These are phyloP conservation scores for Thielaviopsis populi DNA, from an alignment of 2,329 filamentous ascomycete genomes.

Conservation along the genomic window DNA sequence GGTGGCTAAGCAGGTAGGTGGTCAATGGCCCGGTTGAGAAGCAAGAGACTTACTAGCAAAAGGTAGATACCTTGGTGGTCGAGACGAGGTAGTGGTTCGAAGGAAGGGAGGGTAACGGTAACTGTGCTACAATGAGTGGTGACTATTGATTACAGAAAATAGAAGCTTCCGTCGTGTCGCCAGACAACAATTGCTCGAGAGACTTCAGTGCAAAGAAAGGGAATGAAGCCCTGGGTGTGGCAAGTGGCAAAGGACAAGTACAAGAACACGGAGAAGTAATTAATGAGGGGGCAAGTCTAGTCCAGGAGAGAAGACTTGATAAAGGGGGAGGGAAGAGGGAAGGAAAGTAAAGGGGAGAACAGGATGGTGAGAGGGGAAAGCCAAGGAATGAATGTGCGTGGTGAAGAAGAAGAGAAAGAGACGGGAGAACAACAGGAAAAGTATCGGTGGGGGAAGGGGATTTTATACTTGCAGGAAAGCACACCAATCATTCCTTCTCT, in stretches of 20 bases:
- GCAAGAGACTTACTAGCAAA: not conserved
- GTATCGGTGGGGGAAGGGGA: not conserved
- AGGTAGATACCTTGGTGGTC: not conserved
- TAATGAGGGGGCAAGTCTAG: not conserved
- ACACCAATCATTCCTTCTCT: not conserved
- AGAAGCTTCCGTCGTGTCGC: not conserved
- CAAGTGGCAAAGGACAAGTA: not conserved
- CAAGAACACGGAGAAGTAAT: not conserved
- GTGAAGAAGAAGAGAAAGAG: not conserved
- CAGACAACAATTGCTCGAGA: not conserved
- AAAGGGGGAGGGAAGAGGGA: not conserved
- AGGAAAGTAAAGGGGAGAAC: not conserved
- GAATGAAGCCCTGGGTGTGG: not conserved
- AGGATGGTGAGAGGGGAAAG: not conserved
- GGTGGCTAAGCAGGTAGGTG: not conserved
- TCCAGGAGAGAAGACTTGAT: not conserved
- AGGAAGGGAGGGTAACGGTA: too few species aligned
- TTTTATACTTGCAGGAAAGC: not conserved
- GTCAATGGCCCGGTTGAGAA: not conserved
- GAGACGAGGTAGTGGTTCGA: not conserved
- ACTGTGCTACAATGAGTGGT: not conserved
- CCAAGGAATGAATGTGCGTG: not conserved
- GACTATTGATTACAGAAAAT: not conserved
- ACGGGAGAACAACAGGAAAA: not conserved
- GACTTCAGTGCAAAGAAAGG: not conserved